A percentile compares a stretch with the other conserved stretches of the same genome.
Evolutionary conservation across 1,284 basidiomycete genomes (phyloP).

Genomic region (Fereydounia khargensis): DNA sequence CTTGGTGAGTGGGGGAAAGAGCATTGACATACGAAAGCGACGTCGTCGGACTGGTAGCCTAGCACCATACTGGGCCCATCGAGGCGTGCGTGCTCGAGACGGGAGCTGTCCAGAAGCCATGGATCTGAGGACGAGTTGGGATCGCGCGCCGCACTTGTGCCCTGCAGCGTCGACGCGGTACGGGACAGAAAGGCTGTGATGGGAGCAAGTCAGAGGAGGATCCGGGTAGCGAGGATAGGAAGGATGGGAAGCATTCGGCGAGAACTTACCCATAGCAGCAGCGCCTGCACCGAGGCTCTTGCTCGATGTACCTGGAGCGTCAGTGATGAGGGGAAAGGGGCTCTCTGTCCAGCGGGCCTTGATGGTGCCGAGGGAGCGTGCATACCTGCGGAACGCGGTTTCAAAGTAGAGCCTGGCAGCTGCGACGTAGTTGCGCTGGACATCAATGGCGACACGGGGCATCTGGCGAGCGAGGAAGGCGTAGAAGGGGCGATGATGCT

Average conservation of each 20-base stretch:
- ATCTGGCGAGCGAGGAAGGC: slow-evolving; percentile 81
- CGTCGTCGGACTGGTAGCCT: slow-evolving; percentile 51
- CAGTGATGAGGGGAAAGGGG: slow-evolving; percentile 1
- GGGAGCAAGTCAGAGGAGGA: too few relatives aligned
- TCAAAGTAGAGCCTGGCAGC: slow-evolving; percentile 90
- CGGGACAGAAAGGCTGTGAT: too few relatives aligned
- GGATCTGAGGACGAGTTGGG: slow-evolving; percentile 26
- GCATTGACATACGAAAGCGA: slow-evolving; percentile 5
- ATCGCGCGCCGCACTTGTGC: too few relatives aligned
- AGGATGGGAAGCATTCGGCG: too few relatives aligned
- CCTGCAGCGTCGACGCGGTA: too few relatives aligned
- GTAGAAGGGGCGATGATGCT: slow-evolving; percentile 69
- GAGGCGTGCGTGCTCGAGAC: slow-evolving; percentile 27
- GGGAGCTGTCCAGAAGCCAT: slow-evolving; percentile 21
- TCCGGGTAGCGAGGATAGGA: too few relatives aligned
- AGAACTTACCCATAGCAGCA: not conserved
- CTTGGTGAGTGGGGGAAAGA: not conserved
- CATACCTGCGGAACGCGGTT: slow-evolving; percentile 88
- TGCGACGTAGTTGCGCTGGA: slow-evolving; percentile 82
- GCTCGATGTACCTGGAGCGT: not conserved
- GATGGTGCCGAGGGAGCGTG: slow-evolving; percentile 61
- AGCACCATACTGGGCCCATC: slow-evolving; percentile 36
- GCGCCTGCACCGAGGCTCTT: not conserved
- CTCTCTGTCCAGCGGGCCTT: slow-evolving; percentile 32
- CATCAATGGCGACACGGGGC: slow-evolving; percentile 76